Evolutionary conservation across 805 yeast species (phyloP).

Genomic region (Alloascoidea africana): DNA sequence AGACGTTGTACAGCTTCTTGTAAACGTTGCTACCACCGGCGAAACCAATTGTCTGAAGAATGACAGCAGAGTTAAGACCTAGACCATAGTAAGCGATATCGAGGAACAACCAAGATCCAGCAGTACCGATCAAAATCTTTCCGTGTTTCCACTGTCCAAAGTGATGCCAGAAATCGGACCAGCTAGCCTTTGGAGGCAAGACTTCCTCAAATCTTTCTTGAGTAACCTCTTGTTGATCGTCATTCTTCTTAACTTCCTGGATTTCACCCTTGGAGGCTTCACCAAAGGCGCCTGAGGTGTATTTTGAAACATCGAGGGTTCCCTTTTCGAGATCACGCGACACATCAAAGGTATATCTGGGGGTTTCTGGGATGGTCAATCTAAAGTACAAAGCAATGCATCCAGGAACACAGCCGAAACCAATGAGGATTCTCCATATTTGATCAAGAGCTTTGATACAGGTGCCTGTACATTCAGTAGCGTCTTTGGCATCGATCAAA

Average conservation of each 20-base stretch:
- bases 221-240: constrained; percentile 33
- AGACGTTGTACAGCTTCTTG: constrained; percentile 52
- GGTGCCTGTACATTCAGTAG: constrained; percentile 43
- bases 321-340: constrained; percentile 40
- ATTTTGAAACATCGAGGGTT: constrained; percentile 39
- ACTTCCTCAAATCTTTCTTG: constrained; percentile 7
- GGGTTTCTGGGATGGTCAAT: constrained; percentile 83
- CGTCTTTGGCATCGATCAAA: constrained; percentile 35
- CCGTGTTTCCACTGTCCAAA: constrained; percentile 79
- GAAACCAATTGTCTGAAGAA: constrained; percentile 72
- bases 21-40: constrained; percentile 62
- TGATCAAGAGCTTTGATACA: constrained; percentile 77
- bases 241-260: constrained; percentile 28
- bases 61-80: constrained; percentile 67
- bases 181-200: constrained; percentile 76
- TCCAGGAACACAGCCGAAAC: constrained; percentile 89
- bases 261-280: constrained; percentile 31
- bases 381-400: constrained; percentile 67
- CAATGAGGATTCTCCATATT: constrained; percentile 88
- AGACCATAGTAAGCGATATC: constrained; percentile 89
- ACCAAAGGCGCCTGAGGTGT: constrained; percentile 33
- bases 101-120: constrained; percentile 81
- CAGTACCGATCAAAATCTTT: constrained; percentile 76
- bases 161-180: constrained; percentile 53
- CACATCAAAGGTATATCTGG: constrained; percentile 76